Percentiles rank a stretch among this genome's conserved stretches.
Evolutionary conservation across 495 filamentous ascomycete species (phyloP).

Genomic region (Aspergillus diversus): DNA sequence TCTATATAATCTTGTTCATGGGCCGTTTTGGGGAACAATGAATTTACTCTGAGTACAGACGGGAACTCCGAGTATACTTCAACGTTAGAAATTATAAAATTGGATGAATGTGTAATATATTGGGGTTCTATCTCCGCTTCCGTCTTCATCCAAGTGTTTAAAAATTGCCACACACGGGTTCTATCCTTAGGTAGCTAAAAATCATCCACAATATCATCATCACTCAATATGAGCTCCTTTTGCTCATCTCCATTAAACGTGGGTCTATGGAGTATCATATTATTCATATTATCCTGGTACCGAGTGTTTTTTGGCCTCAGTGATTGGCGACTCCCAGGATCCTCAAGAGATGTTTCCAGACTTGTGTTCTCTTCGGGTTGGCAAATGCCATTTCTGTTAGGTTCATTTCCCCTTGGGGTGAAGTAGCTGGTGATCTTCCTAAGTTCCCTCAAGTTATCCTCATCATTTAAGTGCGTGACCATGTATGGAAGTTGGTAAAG

Average conservation of each 20-base stretch:
- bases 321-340: neutral
- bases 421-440: conserved; percentile 72
- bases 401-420: conserved; percentile 45
- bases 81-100: too few relatives aligned
- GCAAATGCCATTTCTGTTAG: conserved; percentile 19
- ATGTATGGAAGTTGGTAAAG: conserved; percentile 87
- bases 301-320: neutral
- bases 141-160: too few relatives aligned
- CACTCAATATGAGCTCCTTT: conserved; percentile 75
- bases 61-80: too few relatives aligned
- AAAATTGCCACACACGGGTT: too few relatives aligned
- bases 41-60: too few relatives aligned
- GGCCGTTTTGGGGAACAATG: too few relatives aligned
- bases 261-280: neutral
- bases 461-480: conserved; percentile 55
- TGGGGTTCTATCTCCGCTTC: too few relatives aligned
- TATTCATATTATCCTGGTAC: conserved; percentile 9
- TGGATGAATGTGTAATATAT: too few relatives aligned
- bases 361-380: neutral
- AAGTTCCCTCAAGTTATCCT: conserved; percentile 52
- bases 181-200: conserved; percentile 7
- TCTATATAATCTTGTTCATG: too few relatives aligned
- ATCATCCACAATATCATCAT: conserved; percentile 96
- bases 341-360: neutral
- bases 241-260: conserved; percentile 18